Base-by-base conservation (phyloP, 2,329 filamentous ascomycete species). In the Dothideomycetes sp. region DNA sequence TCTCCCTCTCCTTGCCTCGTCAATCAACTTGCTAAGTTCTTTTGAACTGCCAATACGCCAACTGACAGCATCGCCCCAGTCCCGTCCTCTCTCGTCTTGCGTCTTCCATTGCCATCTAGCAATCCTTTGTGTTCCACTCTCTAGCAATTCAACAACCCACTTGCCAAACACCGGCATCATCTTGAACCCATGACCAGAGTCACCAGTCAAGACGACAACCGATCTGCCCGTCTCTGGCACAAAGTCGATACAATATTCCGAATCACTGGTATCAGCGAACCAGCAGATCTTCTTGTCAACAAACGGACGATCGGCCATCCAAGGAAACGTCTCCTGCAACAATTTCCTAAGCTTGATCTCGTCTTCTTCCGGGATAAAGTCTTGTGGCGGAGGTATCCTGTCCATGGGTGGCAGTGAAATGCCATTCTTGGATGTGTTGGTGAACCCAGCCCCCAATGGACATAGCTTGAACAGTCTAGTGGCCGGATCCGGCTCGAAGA, bases 161-260 rank as follows among this genome's bases (percentile, higher is more conserved):
- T 59, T 53, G 0, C 76, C 74, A n/a, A 75, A 60, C 17, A 76
- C 64, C 0, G 74, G 75, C 34, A 79, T 64, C 71, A 78, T 76
- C 56, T 79, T 78, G 54, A 78, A 78, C 0, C 69, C 73, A 50
- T 80, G 75, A 0, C 74, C 76, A 1, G 74, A 79, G 49, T 79
- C 76, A 0, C 75, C 75, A 0, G 71, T 68, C 1, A 71, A 47
- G 0, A 76, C 51, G 2, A 79, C 54, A 2, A 78, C 60, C 1
- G 64, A 67, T 2, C 59, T 57, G 1, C 56, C 53, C 1, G 64
- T 71, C 1, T 60, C 54, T 0, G 75, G 75, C 1, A 79, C 69
- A 39, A 67, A 73, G 51, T 80, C 76, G 30, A 80, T 65, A 34
- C 76, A 66, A 47, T 69, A 80, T 33, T 80, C 72, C 0, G 73